phyloP scores from a whole-genome alignment of 1,284 basidiomycete species.

The Mrakiaceae sp. region DNA sequence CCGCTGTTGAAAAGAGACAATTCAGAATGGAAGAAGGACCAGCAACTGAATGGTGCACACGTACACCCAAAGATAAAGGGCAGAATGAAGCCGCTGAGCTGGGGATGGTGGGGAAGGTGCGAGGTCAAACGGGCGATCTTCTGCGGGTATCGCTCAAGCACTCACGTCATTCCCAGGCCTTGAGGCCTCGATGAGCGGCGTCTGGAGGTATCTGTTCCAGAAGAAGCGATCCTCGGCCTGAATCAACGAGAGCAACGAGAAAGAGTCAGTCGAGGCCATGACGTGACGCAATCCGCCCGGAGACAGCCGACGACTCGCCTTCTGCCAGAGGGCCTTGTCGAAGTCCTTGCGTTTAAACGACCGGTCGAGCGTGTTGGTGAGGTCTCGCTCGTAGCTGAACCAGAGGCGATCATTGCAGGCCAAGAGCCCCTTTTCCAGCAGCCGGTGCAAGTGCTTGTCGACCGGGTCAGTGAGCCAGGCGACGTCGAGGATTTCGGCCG shows the following conservation, averaged over 20 bases:
- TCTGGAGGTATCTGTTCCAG: conserved; percentile 73
- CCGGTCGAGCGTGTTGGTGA: conserved; percentile 77
- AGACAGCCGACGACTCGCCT: conserved; percentile 36
- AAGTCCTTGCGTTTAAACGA: conserved; percentile 45
- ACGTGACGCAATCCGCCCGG: neutral
- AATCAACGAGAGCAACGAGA: neutral
- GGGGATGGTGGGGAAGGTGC: neutral
- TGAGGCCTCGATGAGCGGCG: conserved; percentile 35
- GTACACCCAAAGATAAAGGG: conserved; percentile 84
- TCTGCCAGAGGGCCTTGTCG: conserved; percentile 26
- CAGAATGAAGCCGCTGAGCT: conserved; percentile 58
- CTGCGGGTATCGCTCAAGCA: neutral
- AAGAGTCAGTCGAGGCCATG: neutral
- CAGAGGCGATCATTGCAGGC: conserved; percentile 25
- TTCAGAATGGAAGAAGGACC: no score
- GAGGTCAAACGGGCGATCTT: neutral
- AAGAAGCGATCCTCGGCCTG: conserved; percentile 93
- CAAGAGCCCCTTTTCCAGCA: conserved; percentile 74
- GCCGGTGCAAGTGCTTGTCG: conserved; percentile 73
- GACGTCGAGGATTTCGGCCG: conserved; percentile 42
- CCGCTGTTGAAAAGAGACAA: conserved; percentile 44
- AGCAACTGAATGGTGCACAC: conserved; percentile 23
- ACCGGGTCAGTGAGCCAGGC: conserved; percentile 57
- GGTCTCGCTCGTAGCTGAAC: conserved; percentile 84
- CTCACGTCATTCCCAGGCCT: conserved; percentile 31